Evolutionary conservation across 2,329 filamentous ascomycete species (phyloP), one percentile per base, ranked within the genome.

Genomic region (Colletotrichum tofieldiae): DNA sequence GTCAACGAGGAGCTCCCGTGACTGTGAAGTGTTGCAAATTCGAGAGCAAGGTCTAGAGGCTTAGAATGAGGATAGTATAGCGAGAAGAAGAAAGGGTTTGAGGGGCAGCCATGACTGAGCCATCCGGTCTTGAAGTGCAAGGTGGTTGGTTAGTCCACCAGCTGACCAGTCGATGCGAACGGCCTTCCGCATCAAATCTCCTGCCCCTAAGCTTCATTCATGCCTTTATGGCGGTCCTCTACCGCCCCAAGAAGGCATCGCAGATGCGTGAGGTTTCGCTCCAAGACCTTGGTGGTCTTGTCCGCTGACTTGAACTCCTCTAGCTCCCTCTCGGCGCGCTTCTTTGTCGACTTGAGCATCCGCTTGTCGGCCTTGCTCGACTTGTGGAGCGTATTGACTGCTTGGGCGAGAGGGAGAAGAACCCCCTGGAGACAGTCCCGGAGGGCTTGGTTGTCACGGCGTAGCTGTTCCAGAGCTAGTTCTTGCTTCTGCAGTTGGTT

Each of bases 301-400:
- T 37, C 45, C 6, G 32, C 45, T 5, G 45, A 37, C 32, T 62
- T 49, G 35, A 52, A 41, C 2, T 51, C 45, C 32, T 62, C 26
- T n/a, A 62, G 32, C 29, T 39, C 60, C 60, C 16, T 52, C 6
- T 29, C 6, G 32, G 45, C 60, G 23, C 23, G 35, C 60, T 52
- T 51, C 14, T 37, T 49, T 8, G 23, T 26, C 23, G 45, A 51
- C n/a, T 39, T 37, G n/a, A 52, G 35, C 3, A 32, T 29, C 23
- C n/a, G 45, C 14, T 51, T 62, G 5, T 62, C 60, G n/a, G 1
- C 32, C 45, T 62, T 62, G n/a, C 9, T 52, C 60, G 60, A 39
- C 45, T 62, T 62, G 2, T 37, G 45, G 8, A 62, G 45, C 1
- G n/a, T 16, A 37, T 41, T 41, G 32, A 52, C 29, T 18, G n/a